A percentile compares a stretch with the other conserved stretches of the same genome.
These are phyloP conservation scores for Thelephora ganbajun DNA, from an alignment of 768 basidiomycete species.

Conservation along the genomic window DNA sequence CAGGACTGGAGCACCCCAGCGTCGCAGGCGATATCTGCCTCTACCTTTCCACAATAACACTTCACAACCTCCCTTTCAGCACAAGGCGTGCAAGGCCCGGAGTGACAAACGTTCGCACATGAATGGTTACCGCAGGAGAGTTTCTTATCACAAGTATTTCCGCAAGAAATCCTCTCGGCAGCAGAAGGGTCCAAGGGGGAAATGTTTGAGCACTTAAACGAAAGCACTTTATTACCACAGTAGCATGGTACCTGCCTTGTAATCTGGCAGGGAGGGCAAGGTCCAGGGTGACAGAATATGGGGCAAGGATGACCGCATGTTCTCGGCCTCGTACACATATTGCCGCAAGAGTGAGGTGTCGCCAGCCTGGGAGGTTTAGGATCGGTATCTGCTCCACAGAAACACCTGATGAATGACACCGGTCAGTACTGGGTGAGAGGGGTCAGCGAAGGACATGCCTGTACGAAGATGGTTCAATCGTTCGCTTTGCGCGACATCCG, in stretches of 20 bases:
- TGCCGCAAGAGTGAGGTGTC: slow-evolving; percentile 67
- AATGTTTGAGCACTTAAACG: slow-evolving; percentile 42
- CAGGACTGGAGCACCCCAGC: slow-evolving; percentile 33
- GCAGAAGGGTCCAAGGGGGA: slow-evolving; percentile 12
- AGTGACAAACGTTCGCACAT: slow-evolving; percentile 63
- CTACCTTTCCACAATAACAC: slow-evolving; percentile 76
- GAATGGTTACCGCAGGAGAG: slow-evolving; percentile 63
- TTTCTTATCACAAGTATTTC: slow-evolving; percentile 21
- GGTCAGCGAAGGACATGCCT: slow-evolving; percentile 28
- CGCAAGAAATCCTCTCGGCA: slow-evolving; percentile 22
- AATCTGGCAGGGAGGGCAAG: slow-evolving; percentile 87
- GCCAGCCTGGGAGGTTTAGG: slow-evolving; percentile 58
- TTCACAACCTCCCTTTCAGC: slow-evolving; percentile 30
- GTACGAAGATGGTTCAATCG: slow-evolving; percentile 48
- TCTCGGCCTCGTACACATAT: slow-evolving; percentile 48
- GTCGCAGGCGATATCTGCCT: slow-evolving; percentile 50
- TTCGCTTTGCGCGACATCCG: slow-evolving; percentile 77
- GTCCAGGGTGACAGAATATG: slow-evolving; percentile 83
- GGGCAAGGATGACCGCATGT: slow-evolving; percentile 75
- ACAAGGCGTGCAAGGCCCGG: slow-evolving; percentile 62
- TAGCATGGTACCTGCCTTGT: slow-evolving; percentile 68
- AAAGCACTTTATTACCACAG: slow-evolving; percentile 48
- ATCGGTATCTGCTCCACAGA: slow-evolving; percentile 63
- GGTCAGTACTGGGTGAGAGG: too few relatives aligned
- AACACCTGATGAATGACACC: slow-evolving; percentile 45